phyloP scores from a whole-genome alignment of 192 early-diverging fungal species.

The Funneliformis geosporum region DNA sequence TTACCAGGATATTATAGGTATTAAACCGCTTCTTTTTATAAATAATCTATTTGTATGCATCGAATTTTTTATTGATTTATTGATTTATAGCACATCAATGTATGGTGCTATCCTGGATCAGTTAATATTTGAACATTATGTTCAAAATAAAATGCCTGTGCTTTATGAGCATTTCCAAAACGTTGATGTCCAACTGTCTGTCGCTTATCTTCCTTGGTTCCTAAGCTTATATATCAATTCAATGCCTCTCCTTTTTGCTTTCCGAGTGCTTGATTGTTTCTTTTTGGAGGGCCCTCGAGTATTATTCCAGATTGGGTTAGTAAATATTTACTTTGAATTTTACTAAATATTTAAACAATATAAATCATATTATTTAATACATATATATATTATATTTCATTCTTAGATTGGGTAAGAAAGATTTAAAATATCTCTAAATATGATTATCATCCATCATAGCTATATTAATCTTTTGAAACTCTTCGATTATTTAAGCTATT shows the following conservation, averaged over 20 bases:
- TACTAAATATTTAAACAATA: neutral
- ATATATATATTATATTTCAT: neutral
- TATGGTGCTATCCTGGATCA: conserved; percentile 96
- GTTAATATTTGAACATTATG: conserved; percentile 88
- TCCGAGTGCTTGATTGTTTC: conserved; percentile 93
- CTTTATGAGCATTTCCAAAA: conserved; percentile 81
- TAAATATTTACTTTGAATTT: conserved; percentile 18
- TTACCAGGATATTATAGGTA: conserved; percentile 92
- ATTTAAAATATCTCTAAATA: neutral
- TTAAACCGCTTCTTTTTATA: neutral
- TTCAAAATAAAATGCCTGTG: conserved; percentile 90
- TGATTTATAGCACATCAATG: conserved; percentile 80
- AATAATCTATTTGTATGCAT: neutral
- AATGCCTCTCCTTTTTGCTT: conserved; percentile 85
- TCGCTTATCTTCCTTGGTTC: conserved; percentile 98
- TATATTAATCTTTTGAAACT: neutral
- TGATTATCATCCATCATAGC: neutral
- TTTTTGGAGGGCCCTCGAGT: conserved; percentile 96
- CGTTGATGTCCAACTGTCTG: conserved; percentile 92
- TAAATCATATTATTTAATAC: neutral
- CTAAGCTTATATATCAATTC: conserved; percentile 95
- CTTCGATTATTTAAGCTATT: conserved; percentile 58
- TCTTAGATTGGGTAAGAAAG: conserved; percentile 28
- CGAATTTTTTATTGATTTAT: neutral
- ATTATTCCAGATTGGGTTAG: conserved; percentile 89